Base-by-base conservation (phyloP, 208 protist genomes). In the Leishmania mexicana region DNA sequence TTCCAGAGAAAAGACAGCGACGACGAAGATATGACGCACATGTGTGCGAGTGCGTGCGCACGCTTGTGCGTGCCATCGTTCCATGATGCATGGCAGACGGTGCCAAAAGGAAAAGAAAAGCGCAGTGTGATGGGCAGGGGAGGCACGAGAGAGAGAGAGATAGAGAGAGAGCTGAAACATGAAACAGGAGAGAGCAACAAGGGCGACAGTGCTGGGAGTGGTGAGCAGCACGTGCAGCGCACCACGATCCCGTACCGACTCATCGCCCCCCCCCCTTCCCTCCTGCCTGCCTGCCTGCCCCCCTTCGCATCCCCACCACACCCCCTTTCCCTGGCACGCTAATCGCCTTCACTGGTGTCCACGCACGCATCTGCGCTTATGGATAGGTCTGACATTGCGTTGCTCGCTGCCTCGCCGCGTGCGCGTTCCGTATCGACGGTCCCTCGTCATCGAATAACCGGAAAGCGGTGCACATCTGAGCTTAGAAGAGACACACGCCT, bases 21-120 rank as follows among this genome's bases (percentile, higher is more conserved):
- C 15, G 47, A 82, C 49, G 19, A 76, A 51, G 64, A 78, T 31
- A 70, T 67, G 71, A 49, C 42, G 54, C 38, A 45, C 31, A 68
- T 70, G 62, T 57, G 45, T 54, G 68, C 3, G 15, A 10, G 62
- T 8, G 62, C 15, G 28, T 53, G 10, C 31, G 70, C 28, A 31
- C 11, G 45, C 0, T 40, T 68, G 64, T 31, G 35, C 64, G 0
- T 42, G 58, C 35, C 19, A 19, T 74, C 70, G 8, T 31, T 74
- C 45, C 15, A 28, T 21, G 21, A n/a, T 35, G 70, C n/a, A 60
- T 5, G 4, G 31, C 60, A 3, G 81, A 78, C 19, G 24, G 5
- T 17, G 71, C 45, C 42, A 40, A 70, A 76, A 76, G 35, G 45
- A 57, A 70, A 47, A 71, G 42, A 67, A n/a, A 21, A 24, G 64